Evolutionary conservation across 805 yeast genomes (phyloP), one percentile per base, ranked within the genome.

Genomic region (Ogataea henricii): DNA sequence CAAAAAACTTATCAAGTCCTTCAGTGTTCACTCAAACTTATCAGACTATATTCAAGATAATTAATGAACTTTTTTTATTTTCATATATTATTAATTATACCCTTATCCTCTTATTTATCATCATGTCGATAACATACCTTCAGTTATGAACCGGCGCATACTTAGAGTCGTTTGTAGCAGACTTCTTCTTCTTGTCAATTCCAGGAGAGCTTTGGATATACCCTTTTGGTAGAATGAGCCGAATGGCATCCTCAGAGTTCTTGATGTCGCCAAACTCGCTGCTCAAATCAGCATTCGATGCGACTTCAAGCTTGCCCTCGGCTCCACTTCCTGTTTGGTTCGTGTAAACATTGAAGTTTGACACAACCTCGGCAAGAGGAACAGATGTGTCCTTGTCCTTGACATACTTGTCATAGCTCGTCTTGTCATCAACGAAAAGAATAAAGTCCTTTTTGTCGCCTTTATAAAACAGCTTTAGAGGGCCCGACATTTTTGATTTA

Each of bases 241-340:
- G 76, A 47, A 89, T 76, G n/a, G 78, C 64, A 32, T 56, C 62
- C 22, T 79, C 83, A 45, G 84, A 88, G 3, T 65, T 59, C 34
- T 69, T 71, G 41, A 74, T 68, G 21, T 77, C 70, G 23, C 90
- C 92, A 55, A 89, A 89, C 59, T 88, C 94, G 53, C 77, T 77
- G 43, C 74, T 75, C 33, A 89, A 63, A 50, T 83, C 86, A 16
- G 72, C 69, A 47, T 79, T 77, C 6, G 92, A 84, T 2, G 92
- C 96, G 58, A 79, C 83, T 43, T 84, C 87, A 21, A 86, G 63
- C 7, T 76, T 74, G 47, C 96, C 96, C 57, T 81, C 87, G 3
- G 81, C 69, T 26, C 96, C 96, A 34, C 69, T 70, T 39, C 87
- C 85, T 20, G 71, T 72, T 51, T 76, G 75, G 47, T 80, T 78